Evolutionary conservation across 73 alveolate species (phyloP), one percentile per base, ranked within the genome.

Genomic region (Stentor coeruleus): DNA sequence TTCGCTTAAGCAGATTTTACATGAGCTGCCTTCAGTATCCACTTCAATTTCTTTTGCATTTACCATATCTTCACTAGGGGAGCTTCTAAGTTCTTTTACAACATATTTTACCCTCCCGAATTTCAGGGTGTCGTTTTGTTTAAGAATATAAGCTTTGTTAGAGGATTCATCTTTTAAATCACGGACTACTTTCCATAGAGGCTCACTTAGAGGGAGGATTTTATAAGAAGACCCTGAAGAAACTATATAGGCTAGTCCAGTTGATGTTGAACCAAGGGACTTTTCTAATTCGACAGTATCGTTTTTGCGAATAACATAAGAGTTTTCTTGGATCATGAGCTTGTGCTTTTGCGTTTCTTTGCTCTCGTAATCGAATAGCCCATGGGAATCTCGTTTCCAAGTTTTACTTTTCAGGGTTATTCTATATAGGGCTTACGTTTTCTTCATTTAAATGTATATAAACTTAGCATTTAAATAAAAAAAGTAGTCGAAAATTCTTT

Each of bases 361-460:
- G 40, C 72, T 14, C 82, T 81, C 87, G 59, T 81, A 81, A 3
- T 81, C 87, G 35, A 31, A 81, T 28, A 81, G 60, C 26, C 87
- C 87, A 59, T 81, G 87, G 36, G 87, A 81, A 59, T 81, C 87
- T 33, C 87, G 28, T 0, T 3, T 81, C 82, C 87, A 81, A 3
- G 87, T 81, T 35, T 6, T 11, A 14, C 57, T 37, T 55, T 40
- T 77, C 26, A 77, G 39, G 2, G 28, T 57, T n/a, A 57, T 31
- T 20, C 73, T 57, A 57, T 57, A 31, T 2, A 57, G 28, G 28
- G 73, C 35, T 20, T 57, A 57, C 73, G 28, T 0, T 57, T n/a
- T n/a, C n/a, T n/a, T n/a, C n/a, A n/a, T n/a, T n/a, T n/a, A n/a
- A n/a, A n/a, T n/a, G n/a, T n/a, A n/a, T n/a, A n/a, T n/a, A n/a